These are phyloP conservation scores for Emmonsiellopsis sp. DNA, from an alignment of 2,329 filamentous ascomycete genomes.

Conservation along the genomic window DNA sequence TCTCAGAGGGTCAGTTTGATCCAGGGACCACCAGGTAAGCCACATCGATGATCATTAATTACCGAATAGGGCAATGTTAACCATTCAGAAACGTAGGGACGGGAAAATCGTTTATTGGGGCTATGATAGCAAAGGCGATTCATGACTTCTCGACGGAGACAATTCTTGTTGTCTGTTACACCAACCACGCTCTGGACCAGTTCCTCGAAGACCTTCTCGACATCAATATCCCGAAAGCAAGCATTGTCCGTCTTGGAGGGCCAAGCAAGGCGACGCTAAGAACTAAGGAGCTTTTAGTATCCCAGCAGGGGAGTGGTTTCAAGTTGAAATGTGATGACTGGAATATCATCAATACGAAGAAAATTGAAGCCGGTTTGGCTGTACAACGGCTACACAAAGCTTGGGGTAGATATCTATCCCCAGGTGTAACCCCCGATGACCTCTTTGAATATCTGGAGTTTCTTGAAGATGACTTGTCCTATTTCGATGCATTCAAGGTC, in stretches of 20 bases:
- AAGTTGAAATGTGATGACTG: constrained; percentile 26
- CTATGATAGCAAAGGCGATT: constrained; percentile 50
- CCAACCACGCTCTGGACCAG: constrained; percentile 58
- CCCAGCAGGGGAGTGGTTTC: constrained; percentile 27
- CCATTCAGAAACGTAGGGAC: constrained; percentile 43
- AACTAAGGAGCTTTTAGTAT: constrained; percentile 43
- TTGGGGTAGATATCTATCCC: constrained; percentile 13
- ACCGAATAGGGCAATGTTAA: not conserved
- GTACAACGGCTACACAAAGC: constrained; percentile 13
- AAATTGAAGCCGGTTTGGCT: constrained; percentile 25
- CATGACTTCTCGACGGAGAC: constrained; percentile 39
- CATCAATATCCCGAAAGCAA: constrained; percentile 41
- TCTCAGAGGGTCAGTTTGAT: constrained; percentile 47
- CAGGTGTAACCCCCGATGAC: constrained; percentile 8
- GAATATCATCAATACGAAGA: constrained; percentile 34
- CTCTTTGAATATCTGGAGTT: constrained; percentile 46
- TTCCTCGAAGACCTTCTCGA: constrained; percentile 55
- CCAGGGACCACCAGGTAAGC: constrained; percentile 58
- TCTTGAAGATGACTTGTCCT: constrained; percentile 39
- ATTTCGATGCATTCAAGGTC: constrained; percentile 48
- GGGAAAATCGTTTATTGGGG: constrained; percentile 66
- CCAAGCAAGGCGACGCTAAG: constrained; percentile 38
- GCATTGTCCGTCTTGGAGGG: constrained; percentile 55
- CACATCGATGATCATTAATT: constrained; percentile 20
- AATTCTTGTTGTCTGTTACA: constrained; percentile 58